Evolutionary conservation across 163 green algal species (phyloP), one percentile per base, ranked within the genome.

Genomic region (Volvox carteri): DNA sequence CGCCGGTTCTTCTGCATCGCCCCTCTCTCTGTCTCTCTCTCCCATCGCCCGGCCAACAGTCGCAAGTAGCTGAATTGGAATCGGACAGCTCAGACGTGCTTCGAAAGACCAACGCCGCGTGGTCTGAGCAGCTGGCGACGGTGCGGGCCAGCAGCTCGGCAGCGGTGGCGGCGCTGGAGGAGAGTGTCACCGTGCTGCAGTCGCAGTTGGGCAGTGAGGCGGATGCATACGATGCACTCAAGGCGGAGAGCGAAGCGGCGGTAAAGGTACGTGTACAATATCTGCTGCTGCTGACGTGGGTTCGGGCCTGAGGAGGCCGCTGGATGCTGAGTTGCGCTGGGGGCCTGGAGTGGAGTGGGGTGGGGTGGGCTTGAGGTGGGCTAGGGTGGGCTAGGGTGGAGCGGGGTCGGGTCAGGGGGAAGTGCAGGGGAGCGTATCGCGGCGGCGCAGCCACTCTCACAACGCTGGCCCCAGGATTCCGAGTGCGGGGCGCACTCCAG

Each of bases 81-180:
- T 56, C 80, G 28, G 48, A 19, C 84, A 78, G 44, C 41, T 23
- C 41, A 19, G 72, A 89, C 35, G 84, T 58, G 54, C 84, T 89
- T 54, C 41, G 72, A 2, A n/a, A 67, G 84, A 52, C 72, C 41
- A 77, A 84, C 54, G 41, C 72, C 0, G 84, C 48, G 1, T 89
- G 84, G 84, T 42, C 39, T 11, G 72, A 65, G 18, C 84, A 84
- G 84, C 84, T 89, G 54, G n/a, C n/a, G n/a, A 28, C 30, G 41
- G 54, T 77, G 72, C 70, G 70, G 5, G 54, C 4, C 52, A 77
- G 84, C 83, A 60, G 68, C 37, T 41, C 68, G 14, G 67, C 83
- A 28, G 83, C 83, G 68, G 83, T 88, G 37, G 50, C 67, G 67
- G 83, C 83, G 48, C 67, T 88, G 50, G 83, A 88, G 83, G 50